Base-by-base conservation (phyloP, 2,329 filamentous ascomycete genomes). In the Juglanconis oblonga region DNA sequence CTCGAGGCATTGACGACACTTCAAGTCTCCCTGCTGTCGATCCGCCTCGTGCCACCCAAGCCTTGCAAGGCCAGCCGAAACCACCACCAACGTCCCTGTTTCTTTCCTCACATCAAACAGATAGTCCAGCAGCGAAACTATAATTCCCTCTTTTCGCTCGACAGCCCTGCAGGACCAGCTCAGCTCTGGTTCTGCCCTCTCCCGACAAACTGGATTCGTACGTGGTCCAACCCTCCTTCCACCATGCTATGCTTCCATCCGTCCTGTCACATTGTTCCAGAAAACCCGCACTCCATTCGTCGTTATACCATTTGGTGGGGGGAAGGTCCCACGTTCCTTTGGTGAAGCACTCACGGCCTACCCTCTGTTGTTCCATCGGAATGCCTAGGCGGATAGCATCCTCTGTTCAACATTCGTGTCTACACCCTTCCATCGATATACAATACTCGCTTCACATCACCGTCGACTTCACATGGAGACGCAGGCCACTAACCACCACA, bases 141-240 rank as follows among this genome's bases (percentile, higher is more conserved):
- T 36, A 29, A 47, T 35, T 29, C 10, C 31, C 31, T 32, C 14
- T 35, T 36, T 31, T 33, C 44, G 24, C 24, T 47, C 11, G 24
- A 53, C 52, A 45, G 54, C 47, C 44, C 32, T 44, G 59, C 59
- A 64, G 62, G 59, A 45, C 62, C 55, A 58, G 59, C 50, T 29
- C 40, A 42, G 48, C 54, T 42, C 53, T 59, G 59, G 59, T 59
- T 54, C 57, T 64, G 56, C 59, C 40, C 33, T 50, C 31, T 33
- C 57, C 49, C 35, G 62, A 56, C 59, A 64, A 62, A 53, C 59
- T 64, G 62, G 62, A 59, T 64, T 59, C 59, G 62, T 64, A 62
- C 31, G 62, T 64, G 32, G 31, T 50, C 33, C 52, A 47, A 40
- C 55, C 55, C 32, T n/a, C 29, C 5, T 45, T 24, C 52, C 31